A percentile compares a stretch with the other conserved stretches of the same genome.
Evolutionary conservation across 805 yeast species (phyloP).

Genomic region (Candida chauliodis): DNA sequence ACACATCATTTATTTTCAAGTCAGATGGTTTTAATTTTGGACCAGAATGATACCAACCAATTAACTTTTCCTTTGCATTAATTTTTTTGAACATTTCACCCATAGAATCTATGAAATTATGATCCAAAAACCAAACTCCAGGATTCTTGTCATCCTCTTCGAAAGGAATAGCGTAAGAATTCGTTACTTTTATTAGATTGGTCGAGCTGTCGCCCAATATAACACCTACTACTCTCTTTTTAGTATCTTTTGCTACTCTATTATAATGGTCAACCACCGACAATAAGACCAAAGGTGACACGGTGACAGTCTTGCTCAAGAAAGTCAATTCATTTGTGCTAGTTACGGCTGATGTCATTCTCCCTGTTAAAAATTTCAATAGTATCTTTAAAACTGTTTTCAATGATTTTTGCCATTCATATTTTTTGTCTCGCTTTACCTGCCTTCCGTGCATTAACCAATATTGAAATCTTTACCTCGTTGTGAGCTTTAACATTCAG

Average conservation of each 20-base stretch:
- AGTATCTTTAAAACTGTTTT: not conserved
- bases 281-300: constrained; percentile 90
- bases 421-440: not conserved
- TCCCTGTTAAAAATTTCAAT: not conserved
- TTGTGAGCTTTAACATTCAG: not conserved
- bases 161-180: constrained; percentile 95
- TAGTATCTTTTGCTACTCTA: constrained; percentile 66
- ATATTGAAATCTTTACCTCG: not conserved
- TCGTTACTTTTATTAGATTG: constrained; percentile 67
- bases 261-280: constrained; percentile 96
- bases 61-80: constrained; percentile 91
- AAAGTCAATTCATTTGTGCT: constrained; percentile 32
- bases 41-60: constrained; percentile 99
- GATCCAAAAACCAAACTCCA: constrained; percentile 95
- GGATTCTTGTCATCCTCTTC: constrained; percentile 94
- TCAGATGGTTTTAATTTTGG: constrained; percentile 88
- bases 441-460: constrained; percentile 4
- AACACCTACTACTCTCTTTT: constrained; percentile 90
- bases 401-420: constrained; percentile 3
- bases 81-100: constrained; percentile 96
- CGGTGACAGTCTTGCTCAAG: constrained; percentile 64
- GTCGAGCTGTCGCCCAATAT: constrained; percentile 75
- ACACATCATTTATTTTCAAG: constrained; percentile 81
- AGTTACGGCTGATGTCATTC: constrained; percentile 22
- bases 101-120: constrained; percentile 94